Evolutionary conservation across 2,329 filamentous ascomycete genomes (phyloP).

Genomic region (Colletotrichum noveboracense): DNA sequence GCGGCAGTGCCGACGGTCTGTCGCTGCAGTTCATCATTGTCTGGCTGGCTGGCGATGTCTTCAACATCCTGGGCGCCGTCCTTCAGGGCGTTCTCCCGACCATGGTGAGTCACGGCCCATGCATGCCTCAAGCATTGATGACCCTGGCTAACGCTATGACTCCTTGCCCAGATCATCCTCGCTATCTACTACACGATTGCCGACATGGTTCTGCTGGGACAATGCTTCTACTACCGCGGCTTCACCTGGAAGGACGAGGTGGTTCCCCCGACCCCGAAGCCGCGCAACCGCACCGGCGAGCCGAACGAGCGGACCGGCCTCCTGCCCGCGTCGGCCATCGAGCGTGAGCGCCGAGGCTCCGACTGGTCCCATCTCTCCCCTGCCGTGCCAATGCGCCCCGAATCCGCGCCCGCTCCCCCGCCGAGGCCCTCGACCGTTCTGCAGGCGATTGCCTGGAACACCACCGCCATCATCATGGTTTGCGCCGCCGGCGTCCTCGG

Average conservation of each 20-base stretch:
- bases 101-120: constrained; percentile 62
- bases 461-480: constrained; percentile 78
- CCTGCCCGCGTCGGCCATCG: constrained; percentile 31
- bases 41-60: constrained; percentile 93
- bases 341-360: constrained; percentile 54
- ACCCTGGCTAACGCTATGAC: constrained; percentile 17
- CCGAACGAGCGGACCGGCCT: constrained; percentile 60
- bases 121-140: not conserved
- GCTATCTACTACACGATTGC: constrained; percentile 93
- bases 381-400: constrained; percentile 74
- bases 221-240: constrained; percentile 96
- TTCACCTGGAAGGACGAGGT: constrained; percentile 70
- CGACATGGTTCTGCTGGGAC: constrained; percentile 84
- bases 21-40: constrained; percentile 91
- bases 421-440: constrained; percentile 54
- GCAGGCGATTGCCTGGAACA: constrained; percentile 74
- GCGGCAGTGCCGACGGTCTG: constrained; percentile 83
- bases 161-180: constrained; percentile 70
- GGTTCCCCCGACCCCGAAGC: constrained; percentile 44
- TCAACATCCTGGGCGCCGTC: constrained; percentile 93
- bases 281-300: constrained; percentile 36
- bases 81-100: constrained; percentile 91
- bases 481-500: constrained; percentile 82
- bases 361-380: constrained; percentile 75
- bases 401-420: constrained; percentile 47